Base-by-base conservation (phyloP, 257 asterid genomes). In the Solanum paucissectum region DNA sequence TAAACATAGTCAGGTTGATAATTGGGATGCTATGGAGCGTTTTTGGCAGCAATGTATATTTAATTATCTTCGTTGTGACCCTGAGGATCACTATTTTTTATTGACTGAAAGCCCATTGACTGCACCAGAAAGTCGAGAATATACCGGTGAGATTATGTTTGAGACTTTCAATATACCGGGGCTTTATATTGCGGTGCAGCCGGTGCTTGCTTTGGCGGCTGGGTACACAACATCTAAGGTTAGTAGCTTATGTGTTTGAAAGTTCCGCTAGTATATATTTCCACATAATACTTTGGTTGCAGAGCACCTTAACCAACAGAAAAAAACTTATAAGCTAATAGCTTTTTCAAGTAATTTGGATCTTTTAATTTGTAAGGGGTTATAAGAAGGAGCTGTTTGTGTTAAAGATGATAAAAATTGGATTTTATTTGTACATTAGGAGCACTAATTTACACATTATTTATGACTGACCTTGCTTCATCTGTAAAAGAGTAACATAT, bases 161-260 rank as follows among this genome's bases (percentile, higher is more conserved):
- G 99, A 97, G 93, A 96, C 99, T 3, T 97, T 97, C 74, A 96
- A 97, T 79, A 98, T 96, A 88, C 98, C 99, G 1, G 99, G 98
- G 40, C 95, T 97, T 68, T 97, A 95, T 87, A 96, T 97, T 36
- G 99, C 98, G 0, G 99, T 97, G 92, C 99, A 97, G 91, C 98
- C 99, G 4, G 99, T 97, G 87, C 99, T 97, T 79, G 99, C 99
- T 89, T 89, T 97, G 91, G 99, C 99, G 60, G 99, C 99, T 89
- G 99, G 99, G 6, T 97, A 95, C 90, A 96, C 98, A 34, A 89
- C 98, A 75, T 93, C 99, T 72, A 97, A 97, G 99, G 99, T 97
- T 88, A 52, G 95, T 87, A 66, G 34, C n/a, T 0, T 77, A 14
- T 77, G 64, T 27, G 84, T 46, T 79, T 46, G 85, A 29, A 27